A percentile compares a stretch with the other conserved stretches of the same genome.
phyloP scores from a whole-genome alignment of 345 rosid genomes.

The Euphorbia peplus region DNA sequence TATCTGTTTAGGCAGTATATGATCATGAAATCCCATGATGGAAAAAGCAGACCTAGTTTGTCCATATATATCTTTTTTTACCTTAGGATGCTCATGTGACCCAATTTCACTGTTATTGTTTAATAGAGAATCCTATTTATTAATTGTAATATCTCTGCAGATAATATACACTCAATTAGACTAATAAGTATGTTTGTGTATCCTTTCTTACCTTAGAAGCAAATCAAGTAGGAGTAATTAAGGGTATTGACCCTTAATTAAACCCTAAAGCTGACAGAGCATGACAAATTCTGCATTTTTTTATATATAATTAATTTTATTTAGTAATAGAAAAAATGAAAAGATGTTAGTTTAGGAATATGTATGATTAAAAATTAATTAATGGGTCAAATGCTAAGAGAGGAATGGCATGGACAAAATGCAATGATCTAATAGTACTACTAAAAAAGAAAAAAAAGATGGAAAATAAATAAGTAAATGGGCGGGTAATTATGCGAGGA shows the following conservation, averaged over 20 bases:
- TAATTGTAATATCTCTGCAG: neutral
- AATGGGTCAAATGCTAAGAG: no score
- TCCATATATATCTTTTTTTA: neutral
- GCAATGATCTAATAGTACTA: no score
- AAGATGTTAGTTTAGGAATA: no score
- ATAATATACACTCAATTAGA: neutral
- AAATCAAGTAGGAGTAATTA: constrained; percentile 2
- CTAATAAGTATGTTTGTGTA: neutral
- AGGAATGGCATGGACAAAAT: neutral
- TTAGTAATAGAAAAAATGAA: no score
- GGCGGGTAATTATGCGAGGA: constrained; percentile 40
- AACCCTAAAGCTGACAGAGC: neutral
- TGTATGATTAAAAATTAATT: no score
- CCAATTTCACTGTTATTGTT: neutral
- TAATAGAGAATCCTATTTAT: no score
- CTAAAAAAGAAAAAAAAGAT: neutral
- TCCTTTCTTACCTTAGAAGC: constrained; percentile 10
- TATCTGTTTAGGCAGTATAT: neutral
- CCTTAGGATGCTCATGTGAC: neutral
- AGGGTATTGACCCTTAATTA: neutral
- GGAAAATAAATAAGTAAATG: neutral
- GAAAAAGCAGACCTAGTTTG: neutral
- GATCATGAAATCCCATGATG: neutral
- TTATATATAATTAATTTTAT: no score
- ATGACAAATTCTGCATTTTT: no score